phyloP scores from a whole-genome alignment of 106 monocot species.

The Dioscorea zingiberensis region DNA sequence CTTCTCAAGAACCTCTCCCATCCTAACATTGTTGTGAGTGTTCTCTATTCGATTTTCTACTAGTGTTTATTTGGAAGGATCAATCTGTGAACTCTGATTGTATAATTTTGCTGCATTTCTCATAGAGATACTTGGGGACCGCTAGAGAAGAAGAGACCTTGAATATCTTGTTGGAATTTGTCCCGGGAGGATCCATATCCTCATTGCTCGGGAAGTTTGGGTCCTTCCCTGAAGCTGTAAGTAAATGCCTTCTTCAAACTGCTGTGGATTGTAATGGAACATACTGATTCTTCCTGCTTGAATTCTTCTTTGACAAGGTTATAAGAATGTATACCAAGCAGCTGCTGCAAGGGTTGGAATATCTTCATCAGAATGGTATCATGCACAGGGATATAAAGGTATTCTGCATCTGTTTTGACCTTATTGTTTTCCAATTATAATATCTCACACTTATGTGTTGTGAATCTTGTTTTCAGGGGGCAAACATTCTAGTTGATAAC shows the following conservation, averaged over 20 bases:
- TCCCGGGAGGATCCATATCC: slow-evolving; percentile 93
- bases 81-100: no score
- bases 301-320: slow-evolving; percentile 37
- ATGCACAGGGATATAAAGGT: slow-evolving; percentile 98
- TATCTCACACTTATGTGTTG: no score
- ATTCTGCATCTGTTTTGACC: neutral
- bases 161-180: slow-evolving; percentile 95
- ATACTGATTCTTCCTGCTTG: no score
- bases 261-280: no score
- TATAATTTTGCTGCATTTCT: no score
- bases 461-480: slow-evolving; percentile 45
- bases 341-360: slow-evolving; percentile 80
- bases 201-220: slow-evolving; percentile 91
- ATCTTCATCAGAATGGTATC: slow-evolving; percentile 91
- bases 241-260: slow-evolving; percentile 5
- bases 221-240: slow-evolving; percentile 91
- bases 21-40: slow-evolving; percentile 93
- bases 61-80: neutral
- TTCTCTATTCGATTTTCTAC: neutral
- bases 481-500: slow-evolving; percentile 97
- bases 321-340: slow-evolving; percentile 96
- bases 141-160: slow-evolving; percentile 78
- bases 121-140: slow-evolving; percentile 91
- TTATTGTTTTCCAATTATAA: no score
- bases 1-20: slow-evolving; percentile 91